Conservation (phyloP, 192 early-diverging fungal genomes). For the Backusella sp. region DNA sequence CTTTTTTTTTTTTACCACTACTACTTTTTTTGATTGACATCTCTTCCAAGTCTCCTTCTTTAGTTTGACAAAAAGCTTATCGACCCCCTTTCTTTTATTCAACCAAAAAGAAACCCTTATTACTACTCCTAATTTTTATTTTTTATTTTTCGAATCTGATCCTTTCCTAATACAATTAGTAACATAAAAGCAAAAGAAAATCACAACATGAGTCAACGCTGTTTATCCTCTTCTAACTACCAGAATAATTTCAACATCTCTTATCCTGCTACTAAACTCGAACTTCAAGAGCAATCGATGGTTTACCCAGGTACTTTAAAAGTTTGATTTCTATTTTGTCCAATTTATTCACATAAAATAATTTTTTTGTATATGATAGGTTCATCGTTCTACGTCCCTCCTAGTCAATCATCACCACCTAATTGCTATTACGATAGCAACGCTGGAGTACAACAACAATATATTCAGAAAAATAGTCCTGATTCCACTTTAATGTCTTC, state of each 20-base stretch:
- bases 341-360: slow-evolving; percentile 1
- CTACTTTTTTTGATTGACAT: slow-evolving; percentile 1
- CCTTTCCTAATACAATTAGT: neutral
- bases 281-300: slow-evolving; percentile 16
- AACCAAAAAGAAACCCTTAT: neutral
- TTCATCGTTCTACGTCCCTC: slow-evolving; percentile 19
- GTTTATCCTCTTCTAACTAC: slow-evolving; percentile 12
- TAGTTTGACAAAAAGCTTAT: neutral
- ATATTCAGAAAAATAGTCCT: slow-evolving; percentile 6
- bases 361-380: neutral
- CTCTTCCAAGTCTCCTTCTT: slow-evolving; percentile 4
- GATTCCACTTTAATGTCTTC: slow-evolving; percentile 16
- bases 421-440: slow-evolving; percentile 14
- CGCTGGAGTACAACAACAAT: neutral
- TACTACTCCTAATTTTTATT: neutral
- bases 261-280: neutral
- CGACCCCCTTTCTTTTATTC: neutral
- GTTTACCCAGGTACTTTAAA: slow-evolving; percentile 13
- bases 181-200: neutral
- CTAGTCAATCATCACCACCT: slow-evolving; percentile 14
- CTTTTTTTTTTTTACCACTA: neutral
- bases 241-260: slow-evolving; percentile 3
- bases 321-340: neutral
- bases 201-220: slow-evolving; percentile 1
- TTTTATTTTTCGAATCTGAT: neutral